phyloP scores from a whole-genome alignment of 148 eudicot genomes.

The Dianthus caryophyllus region DNA sequence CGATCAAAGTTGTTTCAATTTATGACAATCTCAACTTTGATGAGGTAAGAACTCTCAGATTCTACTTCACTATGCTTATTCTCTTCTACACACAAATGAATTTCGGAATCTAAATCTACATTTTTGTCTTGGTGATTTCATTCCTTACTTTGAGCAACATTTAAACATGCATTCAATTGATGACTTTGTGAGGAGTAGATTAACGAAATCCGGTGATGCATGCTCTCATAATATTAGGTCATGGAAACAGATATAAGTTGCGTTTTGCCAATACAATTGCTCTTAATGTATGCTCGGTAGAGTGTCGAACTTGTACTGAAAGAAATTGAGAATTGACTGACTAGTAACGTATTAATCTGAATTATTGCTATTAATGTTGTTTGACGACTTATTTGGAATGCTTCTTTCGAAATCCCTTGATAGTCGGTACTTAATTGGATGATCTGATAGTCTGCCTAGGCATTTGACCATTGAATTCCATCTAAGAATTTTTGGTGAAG shows the following conservation, averaged over 20 bases:
- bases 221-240: not conserved
- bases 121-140: no score
- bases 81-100: not conserved
- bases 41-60: constrained; percentile 43
- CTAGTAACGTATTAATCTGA: not conserved
- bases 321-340: not conserved
- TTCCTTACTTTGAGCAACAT: not conserved
- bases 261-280: not conserved
- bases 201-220: not conserved
- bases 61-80: constrained; percentile 10
- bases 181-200: not conserved
- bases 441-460: not conserved
- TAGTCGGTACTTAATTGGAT: not conserved
- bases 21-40: constrained; percentile 71
- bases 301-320: not conserved
- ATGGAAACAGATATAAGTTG: not conserved
- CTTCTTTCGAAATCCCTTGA: not conserved
- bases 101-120: constrained; percentile 1
- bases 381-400: not conserved
- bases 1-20: constrained; percentile 57
- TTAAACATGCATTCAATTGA: not conserved
- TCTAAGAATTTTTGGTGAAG: not conserved
- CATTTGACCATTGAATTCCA: not conserved
- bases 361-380: not conserved
- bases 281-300: not conserved